Percentiles rank a stretch among this genome's conserved stretches.
Evolutionary conservation across 176 grass and related monocot species (phyloP).

Genomic region (Avena insularis): DNA sequence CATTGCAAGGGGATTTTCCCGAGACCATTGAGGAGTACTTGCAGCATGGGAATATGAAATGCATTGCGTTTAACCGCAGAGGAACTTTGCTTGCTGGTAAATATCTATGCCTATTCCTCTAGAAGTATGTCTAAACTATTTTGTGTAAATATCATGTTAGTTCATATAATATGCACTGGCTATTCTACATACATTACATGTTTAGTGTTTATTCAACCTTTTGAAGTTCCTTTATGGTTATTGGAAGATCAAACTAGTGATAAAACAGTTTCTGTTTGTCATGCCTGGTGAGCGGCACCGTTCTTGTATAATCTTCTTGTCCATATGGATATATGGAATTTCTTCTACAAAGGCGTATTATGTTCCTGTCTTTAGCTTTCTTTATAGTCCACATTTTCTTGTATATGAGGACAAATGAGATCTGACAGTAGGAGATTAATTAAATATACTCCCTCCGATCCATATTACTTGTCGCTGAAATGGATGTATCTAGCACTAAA

Average conservation of each 20-base stretch:
- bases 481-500: too few relatives aligned
- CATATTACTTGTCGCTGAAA: too few relatives aligned
- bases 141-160: slow-evolving; percentile 24
- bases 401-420: not conserved
- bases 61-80: slow-evolving; percentile 87
- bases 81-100: slow-evolving; percentile 98
- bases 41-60: slow-evolving; percentile 99
- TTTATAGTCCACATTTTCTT: slow-evolving; percentile 23
- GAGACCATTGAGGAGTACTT: slow-evolving; percentile 98
- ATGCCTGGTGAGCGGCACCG: not conserved
- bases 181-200: not conserved
- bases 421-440: slow-evolving; percentile 7
- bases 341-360: not conserved
- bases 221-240: slow-evolving; percentile 33
- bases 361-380: not conserved
- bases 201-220: slow-evolving; percentile 21
- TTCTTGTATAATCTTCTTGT: slow-evolving; percentile 30
- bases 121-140: slow-evolving; percentile 16
- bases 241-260: slow-evolving; percentile 13
- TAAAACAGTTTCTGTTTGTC: slow-evolving; percentile 15
- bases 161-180: slow-evolving; percentile 17
- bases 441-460: not conserved
- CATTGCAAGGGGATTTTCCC: slow-evolving; percentile 95
- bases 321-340: slow-evolving; percentile 25
- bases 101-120: slow-evolving; percentile 29